Percentiles rank a stretch among this genome's conserved stretches.
Conservation (phyloP, 208 protist species). For the Leptomonas seymouri region DNA sequence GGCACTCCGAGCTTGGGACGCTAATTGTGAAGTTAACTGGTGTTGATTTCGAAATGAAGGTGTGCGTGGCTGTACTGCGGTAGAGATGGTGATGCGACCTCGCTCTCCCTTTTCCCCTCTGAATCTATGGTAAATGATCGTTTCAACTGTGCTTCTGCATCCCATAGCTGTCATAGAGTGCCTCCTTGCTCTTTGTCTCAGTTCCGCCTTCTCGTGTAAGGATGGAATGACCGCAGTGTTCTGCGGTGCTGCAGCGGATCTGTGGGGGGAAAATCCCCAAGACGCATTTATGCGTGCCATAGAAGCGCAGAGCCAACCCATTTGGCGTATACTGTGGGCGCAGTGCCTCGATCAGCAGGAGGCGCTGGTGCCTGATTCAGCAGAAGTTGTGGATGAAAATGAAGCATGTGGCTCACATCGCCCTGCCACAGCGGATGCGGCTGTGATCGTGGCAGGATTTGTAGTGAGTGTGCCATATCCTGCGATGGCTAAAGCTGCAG, state of each 20-base stretch:
- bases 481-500: not conserved
- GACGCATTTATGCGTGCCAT: constrained; percentile 26
- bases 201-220: not conserved
- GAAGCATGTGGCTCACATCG: no score
- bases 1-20: no score
- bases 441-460: constrained; percentile 50
- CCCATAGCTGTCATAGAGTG: no score
- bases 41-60: no score
- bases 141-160: no score
- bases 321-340: constrained; percentile 19
- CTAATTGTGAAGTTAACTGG: no score
- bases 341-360: constrained; percentile 4
- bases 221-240: not conserved
- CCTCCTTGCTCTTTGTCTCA: no score
- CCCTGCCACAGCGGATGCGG: not conserved
- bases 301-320: constrained; percentile 14
- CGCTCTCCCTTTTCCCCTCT: no score
- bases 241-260: constrained; percentile 1
- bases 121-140: no score
- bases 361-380: not conserved
- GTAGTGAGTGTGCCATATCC: constrained; percentile 39
- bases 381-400: not conserved
- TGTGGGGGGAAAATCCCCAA: constrained; percentile 21
- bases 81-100: no score
- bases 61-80: no score